These are phyloP conservation scores for Komagataella pastoris DNA, from an alignment of 805 yeast species.

Conservation along the genomic window DNA sequence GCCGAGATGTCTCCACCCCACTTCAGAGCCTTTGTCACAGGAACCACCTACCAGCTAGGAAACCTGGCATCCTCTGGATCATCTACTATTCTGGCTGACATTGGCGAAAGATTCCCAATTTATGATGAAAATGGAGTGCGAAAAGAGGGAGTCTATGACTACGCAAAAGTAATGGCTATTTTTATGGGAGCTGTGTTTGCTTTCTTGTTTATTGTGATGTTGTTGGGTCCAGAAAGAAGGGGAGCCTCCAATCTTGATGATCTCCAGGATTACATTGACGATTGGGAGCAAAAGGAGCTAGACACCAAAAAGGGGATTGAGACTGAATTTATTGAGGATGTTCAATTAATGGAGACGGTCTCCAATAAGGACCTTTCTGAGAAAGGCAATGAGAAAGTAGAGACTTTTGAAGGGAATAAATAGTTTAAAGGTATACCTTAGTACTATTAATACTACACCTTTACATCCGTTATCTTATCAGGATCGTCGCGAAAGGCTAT, in stretches of 20 bases:
- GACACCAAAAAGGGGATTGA: not conserved
- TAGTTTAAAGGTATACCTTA: not conserved
- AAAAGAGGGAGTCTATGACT: constrained; percentile 24
- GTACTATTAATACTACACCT: not conserved
- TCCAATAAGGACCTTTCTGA: not conserved
- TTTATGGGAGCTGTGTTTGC: constrained; percentile 55
- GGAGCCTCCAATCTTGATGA: not conserved
- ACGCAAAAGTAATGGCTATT: constrained; percentile 61
- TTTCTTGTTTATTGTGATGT: constrained; percentile 29
- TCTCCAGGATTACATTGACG: not conserved
- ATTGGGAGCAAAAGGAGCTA: not conserved
- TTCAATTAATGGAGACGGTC: not conserved
- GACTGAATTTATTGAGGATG: not conserved
- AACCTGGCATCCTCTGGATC: constrained; percentile 57
- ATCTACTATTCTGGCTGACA: constrained; percentile 54
- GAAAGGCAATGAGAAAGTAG: not conserved
- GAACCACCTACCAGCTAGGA: constrained; percentile 56
- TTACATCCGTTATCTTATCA: not conserved
- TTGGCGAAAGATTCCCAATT: constrained; percentile 49
- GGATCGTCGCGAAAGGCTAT: not conserved
- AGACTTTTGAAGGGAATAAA: not conserved
- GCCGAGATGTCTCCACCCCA: constrained; percentile 51
- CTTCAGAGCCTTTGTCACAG: constrained; percentile 48
- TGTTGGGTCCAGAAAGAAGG: constrained; percentile 44
- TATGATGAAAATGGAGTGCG: constrained; percentile 13